phyloP scores from a whole-genome alignment of 2,329 filamentous ascomycete genomes.

The Zymoseptoria passerinii region DNA sequence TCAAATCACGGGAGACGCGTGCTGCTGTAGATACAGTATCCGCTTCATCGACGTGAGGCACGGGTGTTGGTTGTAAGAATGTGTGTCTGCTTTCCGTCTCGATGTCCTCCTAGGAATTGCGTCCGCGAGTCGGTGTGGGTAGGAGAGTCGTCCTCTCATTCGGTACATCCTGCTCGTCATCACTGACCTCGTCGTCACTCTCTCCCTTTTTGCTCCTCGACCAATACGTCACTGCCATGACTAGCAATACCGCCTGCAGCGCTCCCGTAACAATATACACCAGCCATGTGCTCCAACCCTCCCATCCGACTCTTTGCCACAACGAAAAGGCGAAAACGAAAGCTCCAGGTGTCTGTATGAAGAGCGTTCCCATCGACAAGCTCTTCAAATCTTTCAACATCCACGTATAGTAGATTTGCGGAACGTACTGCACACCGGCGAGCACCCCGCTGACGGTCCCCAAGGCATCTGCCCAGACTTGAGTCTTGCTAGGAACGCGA shows the following conservation, averaged over 20 bases:
- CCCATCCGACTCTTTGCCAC: slow-evolving; percentile 58
- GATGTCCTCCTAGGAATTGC: neutral
- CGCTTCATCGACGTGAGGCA: neutral
- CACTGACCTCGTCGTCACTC: neutral
- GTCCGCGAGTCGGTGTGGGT: neutral
- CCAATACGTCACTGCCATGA: slow-evolving; percentile 55
- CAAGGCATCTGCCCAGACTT: slow-evolving; percentile 75
- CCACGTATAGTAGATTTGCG: slow-evolving; percentile 91
- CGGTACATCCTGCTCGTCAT: neutral
- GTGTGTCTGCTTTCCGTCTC: neutral
- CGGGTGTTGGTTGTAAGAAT: neutral
- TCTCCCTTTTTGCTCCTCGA: slow-evolving; percentile 7
- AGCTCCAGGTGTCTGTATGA: slow-evolving; percentile 89
- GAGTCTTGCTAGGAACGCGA: slow-evolving; percentile 55
- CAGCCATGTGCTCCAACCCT: slow-evolving; percentile 93
- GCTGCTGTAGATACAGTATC: neutral
- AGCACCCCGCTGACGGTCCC: slow-evolving; percentile 71
- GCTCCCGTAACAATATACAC: slow-evolving; percentile 79
- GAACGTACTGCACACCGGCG: slow-evolving; percentile 83
- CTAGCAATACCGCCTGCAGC: slow-evolving; percentile 73
- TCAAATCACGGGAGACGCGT: neutral
- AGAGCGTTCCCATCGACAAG: slow-evolving; percentile 95
- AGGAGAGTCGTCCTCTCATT: neutral
- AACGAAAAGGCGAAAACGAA: slow-evolving; percentile 83
- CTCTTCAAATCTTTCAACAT: slow-evolving; percentile 77